Conservation (phyloP, 345 rosid genomes). For the Trapa bicornis region DNA sequence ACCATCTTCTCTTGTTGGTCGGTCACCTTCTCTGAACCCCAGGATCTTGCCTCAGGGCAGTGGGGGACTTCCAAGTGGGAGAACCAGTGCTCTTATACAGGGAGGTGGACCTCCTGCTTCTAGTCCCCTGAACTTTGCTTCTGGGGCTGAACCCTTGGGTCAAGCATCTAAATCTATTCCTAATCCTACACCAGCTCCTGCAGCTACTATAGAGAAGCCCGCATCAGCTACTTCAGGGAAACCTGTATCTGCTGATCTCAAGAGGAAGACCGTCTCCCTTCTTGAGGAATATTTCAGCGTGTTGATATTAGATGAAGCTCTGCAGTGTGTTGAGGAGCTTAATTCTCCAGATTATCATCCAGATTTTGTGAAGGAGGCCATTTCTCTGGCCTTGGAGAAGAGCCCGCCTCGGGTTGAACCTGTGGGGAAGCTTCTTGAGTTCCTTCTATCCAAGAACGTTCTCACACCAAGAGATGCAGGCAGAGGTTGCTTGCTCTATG, state of each 20-base stretch:
- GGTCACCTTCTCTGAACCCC: slow-evolving; percentile 39
- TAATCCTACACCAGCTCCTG: too few relatives aligned
- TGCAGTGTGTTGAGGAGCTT: slow-evolving; percentile 63
- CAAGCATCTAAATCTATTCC: too few relatives aligned
- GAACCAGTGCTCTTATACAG: slow-evolving; percentile 63
- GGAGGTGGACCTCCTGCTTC: slow-evolving; percentile 26
- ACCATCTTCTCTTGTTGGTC: slow-evolving; percentile 30
- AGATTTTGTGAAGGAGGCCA: slow-evolving; percentile 73
- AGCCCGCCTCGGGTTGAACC: slow-evolving; percentile 49
- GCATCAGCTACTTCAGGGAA: slow-evolving; percentile 19
- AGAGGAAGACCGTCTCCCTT: slow-evolving; percentile 45
- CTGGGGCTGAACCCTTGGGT: too few relatives aligned
- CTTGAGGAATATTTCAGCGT: slow-evolving; percentile 64
- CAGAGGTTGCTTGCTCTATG: slow-evolving; percentile 59
- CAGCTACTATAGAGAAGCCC: slow-evolving; percentile 14
- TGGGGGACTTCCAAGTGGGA: slow-evolving; percentile 36
- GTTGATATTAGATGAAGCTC: slow-evolving; percentile 49
- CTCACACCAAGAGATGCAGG: slow-evolving; percentile 36
- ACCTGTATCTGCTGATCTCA: slow-evolving; percentile 32
- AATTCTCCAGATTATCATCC: slow-evolving; percentile 53
- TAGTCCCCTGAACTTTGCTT: too few relatives aligned
- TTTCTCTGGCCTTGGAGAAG: slow-evolving; percentile 56
- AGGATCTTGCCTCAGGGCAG: slow-evolving; percentile 57
- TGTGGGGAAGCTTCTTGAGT: slow-evolving; percentile 35
- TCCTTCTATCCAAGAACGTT: slow-evolving; percentile 34